Percentiles rank a stretch among this genome's conserved stretches.
Evolutionary conservation across 169 alveolate genomes (phyloP).

Genomic region (Plasmodium malariae): DNA sequence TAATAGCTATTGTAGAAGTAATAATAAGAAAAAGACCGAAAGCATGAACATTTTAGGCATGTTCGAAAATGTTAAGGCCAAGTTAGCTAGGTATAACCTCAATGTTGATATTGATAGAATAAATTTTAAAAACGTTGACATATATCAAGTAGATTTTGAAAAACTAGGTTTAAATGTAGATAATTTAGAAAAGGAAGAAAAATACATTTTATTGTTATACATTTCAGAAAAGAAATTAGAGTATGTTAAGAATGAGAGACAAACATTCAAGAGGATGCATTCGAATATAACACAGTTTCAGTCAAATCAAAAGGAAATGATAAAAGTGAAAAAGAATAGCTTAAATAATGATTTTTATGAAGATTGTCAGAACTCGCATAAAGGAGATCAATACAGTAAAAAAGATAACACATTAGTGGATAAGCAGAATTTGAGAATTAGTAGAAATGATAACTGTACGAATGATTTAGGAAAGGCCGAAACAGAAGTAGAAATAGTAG

Average conservation of each 20-base stretch:
- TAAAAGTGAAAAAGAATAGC: background rate
- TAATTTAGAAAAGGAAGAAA: constrained; percentile 58
- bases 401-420: background rate
- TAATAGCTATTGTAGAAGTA: background rate
- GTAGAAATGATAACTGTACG: background rate
- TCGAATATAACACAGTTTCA: background rate
- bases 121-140: constrained; percentile 42
- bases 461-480: too few relatives aligned
- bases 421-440: background rate
- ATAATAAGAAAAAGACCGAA: background rate
- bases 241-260: constrained; percentile 5
- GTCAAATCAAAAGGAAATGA: constrained; percentile 4
- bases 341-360: background rate
- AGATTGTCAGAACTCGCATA: background rate
- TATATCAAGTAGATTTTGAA: constrained; percentile 57
- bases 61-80: constrained; percentile 24
- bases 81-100: constrained; percentile 35
- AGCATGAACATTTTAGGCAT: constrained; percentile 14
- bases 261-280: background rate
- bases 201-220: constrained; percentile 61
- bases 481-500: too few relatives aligned
- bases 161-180: constrained; percentile 53
- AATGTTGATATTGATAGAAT: constrained; percentile 33
- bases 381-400: background rate
- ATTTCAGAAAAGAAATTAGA: constrained; percentile 52